Base-by-base conservation (phyloP, 176 grass and related monocot species). In the Bothriochloa decipiens region DNA sequence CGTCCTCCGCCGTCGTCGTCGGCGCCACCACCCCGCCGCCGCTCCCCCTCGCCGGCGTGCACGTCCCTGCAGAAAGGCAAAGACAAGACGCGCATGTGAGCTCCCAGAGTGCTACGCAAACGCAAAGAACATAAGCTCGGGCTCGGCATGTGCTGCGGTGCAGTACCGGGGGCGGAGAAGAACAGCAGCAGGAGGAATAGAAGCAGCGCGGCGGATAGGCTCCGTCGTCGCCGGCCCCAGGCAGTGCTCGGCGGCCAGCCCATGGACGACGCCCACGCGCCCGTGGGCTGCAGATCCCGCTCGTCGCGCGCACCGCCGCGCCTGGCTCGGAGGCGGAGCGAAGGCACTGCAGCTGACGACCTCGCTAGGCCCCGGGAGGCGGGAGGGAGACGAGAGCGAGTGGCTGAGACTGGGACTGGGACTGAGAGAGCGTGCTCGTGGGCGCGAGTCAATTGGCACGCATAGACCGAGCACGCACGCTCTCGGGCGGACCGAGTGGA, bases 121-220 rank as follows among this genome's bases (percentile, higher is more conserved):
- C 3, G 78, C 16, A 15, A 43, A 60, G 49, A 7, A 43, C n/a
- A 4, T 0, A 72, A 46, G 45, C 11, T 17, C 15, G 1, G 47
- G 5, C 20, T 8, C 3, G 41, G n/a, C 41, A 27, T 27, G 41
- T 5, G 1, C 11, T 58, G 39, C 17, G 17, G 64, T 74, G 47
- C 72, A 79, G 25, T 85, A 93, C 91, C 91, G 23, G 58, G 63
- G 18, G 52, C 23, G 25, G 78, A 73, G 47, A 75, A 18, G 32
- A 80, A 7, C 64, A 89, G 8, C 2, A 83, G 26, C 14, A 85
- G 25, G 0, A 91, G 68, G 0, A 82, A 57, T 0, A 86, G 79
- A 37, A 68, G 68, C 17, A 23, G 7, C 20, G 74, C 58, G 49
- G 57, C 23, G 8, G 78, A 18, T 0, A 29, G 13, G 27, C 12